A percentile compares a stretch with the other conserved stretches of the same genome.
phyloP scores from a whole-genome alignment of 306 rosid genomes.

The Trifolium dubium region DNA sequence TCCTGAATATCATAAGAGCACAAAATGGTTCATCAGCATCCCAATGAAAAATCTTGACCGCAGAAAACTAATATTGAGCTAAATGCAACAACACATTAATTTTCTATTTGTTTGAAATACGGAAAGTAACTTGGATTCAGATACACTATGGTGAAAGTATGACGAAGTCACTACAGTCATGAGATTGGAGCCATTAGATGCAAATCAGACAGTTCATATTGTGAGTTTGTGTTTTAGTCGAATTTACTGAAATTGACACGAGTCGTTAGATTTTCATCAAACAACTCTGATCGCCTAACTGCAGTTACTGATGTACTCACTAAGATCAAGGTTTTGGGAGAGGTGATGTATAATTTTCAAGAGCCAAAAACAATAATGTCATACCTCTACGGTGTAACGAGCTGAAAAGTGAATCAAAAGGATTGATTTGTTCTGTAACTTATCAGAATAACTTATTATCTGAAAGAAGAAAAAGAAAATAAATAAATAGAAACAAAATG shows the following conservation, averaged over 20 bases:
- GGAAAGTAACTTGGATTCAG: slow-evolving; percentile 10
- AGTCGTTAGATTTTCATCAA: neutral
- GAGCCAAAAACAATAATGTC: slow-evolving; percentile 4
- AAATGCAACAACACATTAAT: neutral
- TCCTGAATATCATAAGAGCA: slow-evolving; percentile 58
- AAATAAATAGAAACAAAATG: slow-evolving; percentile 6
- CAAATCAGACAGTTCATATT: slow-evolving; percentile 9
- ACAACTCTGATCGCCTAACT: too few species aligned
- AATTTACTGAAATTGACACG: neutral
- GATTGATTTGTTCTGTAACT: slow-evolving; percentile 76
- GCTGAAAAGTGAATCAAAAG: slow-evolving; percentile 96
- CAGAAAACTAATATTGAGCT: slow-evolving; percentile 25
- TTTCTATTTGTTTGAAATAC: slow-evolving; percentile 25
- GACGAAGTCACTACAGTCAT: slow-evolving; percentile 1
- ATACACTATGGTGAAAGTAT: neutral
- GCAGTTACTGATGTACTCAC: too few species aligned
- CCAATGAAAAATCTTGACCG: neutral
- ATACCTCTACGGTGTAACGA: slow-evolving; percentile 70
- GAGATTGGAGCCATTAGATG: neutral
- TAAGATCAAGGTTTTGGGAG: slow-evolving; percentile 5
- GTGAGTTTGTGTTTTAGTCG: neutral
- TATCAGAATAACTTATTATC: slow-evolving; percentile 72
- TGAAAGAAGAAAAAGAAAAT: slow-evolving; percentile 43
- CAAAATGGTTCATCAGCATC: neutral
- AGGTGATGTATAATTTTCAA: slow-evolving; percentile 21